phyloP scores from a whole-genome alignment of 169 alveolate species.

The Plasmodium malariae region DNA sequence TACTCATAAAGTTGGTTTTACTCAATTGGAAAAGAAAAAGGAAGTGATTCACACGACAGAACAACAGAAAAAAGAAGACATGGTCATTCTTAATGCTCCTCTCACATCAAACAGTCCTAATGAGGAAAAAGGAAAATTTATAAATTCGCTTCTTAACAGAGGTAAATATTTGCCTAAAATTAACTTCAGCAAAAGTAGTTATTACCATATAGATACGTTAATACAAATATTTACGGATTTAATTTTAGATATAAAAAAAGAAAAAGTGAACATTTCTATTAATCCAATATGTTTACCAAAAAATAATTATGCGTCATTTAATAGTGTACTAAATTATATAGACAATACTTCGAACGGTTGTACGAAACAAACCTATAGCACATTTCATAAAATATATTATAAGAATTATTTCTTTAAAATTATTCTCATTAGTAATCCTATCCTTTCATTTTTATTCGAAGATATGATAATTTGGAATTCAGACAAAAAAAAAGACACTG shows the following conservation, averaged over 20 bases:
- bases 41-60: background rate
- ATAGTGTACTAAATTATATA: background rate
- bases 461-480: constrained; percentile 12
- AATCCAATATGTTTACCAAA: background rate
- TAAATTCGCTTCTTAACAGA: too few relatives aligned
- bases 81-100: too few relatives aligned
- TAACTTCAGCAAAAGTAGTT: background rate
- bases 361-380: background rate
- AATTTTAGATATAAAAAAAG: constrained; percentile 18
- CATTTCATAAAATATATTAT: constrained; percentile 13
- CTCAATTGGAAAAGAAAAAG: background rate
- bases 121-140: too few relatives aligned
- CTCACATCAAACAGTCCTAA: too few relatives aligned
- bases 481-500: background rate
- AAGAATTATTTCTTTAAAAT: background rate
- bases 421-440: constrained; percentile 11
- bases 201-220: constrained; percentile 1
- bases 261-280: constrained; percentile 7
- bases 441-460: constrained; percentile 11
- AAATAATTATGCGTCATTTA: background rate
- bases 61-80: too few relatives aligned
- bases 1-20: background rate
- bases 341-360: background rate
- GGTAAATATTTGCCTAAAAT: background rate
- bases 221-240: constrained; percentile 18